Percentiles rank a stretch among this genome's conserved stretches.
phyloP scores from a whole-genome alignment of 2,329 filamentous ascomycete genomes.

The Albifimbria verrucaria region DNA sequence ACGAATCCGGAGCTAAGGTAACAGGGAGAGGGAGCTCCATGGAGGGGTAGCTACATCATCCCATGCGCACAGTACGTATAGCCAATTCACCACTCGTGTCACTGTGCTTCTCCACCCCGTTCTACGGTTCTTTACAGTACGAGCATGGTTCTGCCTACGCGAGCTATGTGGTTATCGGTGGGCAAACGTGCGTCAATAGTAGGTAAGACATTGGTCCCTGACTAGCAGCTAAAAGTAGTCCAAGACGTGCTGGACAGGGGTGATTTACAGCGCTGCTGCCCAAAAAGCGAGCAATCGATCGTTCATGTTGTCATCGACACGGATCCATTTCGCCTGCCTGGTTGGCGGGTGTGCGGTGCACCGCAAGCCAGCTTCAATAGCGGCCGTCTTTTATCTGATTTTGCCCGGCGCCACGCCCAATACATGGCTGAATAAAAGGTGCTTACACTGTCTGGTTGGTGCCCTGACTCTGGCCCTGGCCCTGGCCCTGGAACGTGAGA shows the following conservation, averaged over 20 bases:
- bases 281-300: background rate
- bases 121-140: too few relatives aligned
- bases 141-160: too few relatives aligned
- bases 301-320: background rate
- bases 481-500: conserved; percentile 20
- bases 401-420: too few relatives aligned
- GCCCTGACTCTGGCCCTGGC: background rate
- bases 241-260: too few relatives aligned
- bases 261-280: background rate
- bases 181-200: background rate
- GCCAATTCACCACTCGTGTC: too few relatives aligned
- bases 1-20: conserved; percentile 12
- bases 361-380: too few relatives aligned
- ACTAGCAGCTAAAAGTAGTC: background rate
- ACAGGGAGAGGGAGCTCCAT: conserved; percentile 17
- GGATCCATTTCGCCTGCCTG: background rate
- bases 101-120: too few relatives aligned
- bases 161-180: background rate
- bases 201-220: background rate
- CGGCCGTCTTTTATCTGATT: too few relatives aligned
- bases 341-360: too few relatives aligned
- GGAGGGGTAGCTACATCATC: conserved; percentile 18
- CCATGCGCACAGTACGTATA: background rate
- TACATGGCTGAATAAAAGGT: too few relatives aligned
- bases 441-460: too few relatives aligned